phyloP scores from a whole-genome alignment of 2,329 filamentous ascomycete species.

The Tolypocladium nubicola region DNA sequence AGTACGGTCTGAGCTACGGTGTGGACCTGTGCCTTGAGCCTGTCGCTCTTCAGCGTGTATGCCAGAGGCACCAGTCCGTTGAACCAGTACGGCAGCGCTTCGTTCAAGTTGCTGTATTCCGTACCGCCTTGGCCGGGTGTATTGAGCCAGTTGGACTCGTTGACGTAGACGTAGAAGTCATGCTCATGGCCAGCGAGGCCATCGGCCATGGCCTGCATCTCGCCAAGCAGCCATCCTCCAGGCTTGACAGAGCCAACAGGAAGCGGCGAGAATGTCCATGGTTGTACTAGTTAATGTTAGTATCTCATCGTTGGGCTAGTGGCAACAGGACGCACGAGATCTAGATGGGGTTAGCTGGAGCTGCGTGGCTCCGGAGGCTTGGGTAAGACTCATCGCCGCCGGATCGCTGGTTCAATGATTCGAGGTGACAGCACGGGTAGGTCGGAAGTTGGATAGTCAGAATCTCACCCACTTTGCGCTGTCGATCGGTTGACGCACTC shows the following conservation, averaged over 20 bases:
- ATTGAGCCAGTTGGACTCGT: conserved; percentile 34
- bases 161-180: conserved; percentile 45
- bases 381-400: background rate
- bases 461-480: too few relatives aligned
- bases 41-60: conserved; percentile 32
- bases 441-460: background rate
- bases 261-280: conserved; percentile 15
- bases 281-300: conserved; percentile 5
- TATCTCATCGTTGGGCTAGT: background rate
- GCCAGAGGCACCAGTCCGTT: conserved; percentile 48
- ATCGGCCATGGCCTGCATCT: conserved; percentile 35
- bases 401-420: too few relatives aligned
- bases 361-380: background rate
- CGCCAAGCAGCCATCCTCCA: conserved; percentile 39
- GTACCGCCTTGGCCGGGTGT: conserved; percentile 23
- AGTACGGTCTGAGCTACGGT: conserved; percentile 30
- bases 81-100: conserved; percentile 50
- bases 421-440: background rate
- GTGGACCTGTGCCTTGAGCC: conserved; percentile 29
- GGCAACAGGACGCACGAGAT: background rate
- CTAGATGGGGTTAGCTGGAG: background rate
- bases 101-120: conserved; percentile 46
- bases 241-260: conserved; percentile 39
- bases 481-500: background rate
- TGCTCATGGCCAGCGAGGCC: conserved; percentile 41